These are phyloP conservation scores for Comarum palustre DNA, from an alignment of 306 rosid species.

Conservation along the genomic window DNA sequence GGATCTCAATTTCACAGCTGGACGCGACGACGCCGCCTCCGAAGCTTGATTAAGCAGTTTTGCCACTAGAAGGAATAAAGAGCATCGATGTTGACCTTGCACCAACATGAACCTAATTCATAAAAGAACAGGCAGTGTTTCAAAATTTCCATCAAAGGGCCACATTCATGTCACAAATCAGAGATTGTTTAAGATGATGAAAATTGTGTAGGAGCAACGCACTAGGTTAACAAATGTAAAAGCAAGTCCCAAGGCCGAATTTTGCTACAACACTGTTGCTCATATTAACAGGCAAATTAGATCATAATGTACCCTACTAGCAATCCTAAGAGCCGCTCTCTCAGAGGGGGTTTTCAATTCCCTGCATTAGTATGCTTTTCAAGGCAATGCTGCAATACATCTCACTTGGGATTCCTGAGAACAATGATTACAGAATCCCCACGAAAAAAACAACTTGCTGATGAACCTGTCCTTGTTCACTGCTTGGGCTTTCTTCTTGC, in stretches of 20 bases:
- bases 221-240: too few relatives aligned
- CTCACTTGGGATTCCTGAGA: constrained; percentile 82
- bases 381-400: not conserved
- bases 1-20: too few relatives aligned
- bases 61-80: not conserved
- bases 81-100: not conserved
- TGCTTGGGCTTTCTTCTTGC: constrained; percentile 84
- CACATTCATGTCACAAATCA: not conserved
- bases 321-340: too few relatives aligned
- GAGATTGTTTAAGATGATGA: too few relatives aligned
- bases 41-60: too few relatives aligned
- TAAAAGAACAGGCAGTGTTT: not conserved
- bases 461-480: constrained; percentile 93
- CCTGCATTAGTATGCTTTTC: not conserved
- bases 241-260: too few relatives aligned
- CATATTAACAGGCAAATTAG: too few relatives aligned
- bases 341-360: not conserved
- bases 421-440: constrained; percentile 91
- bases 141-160: not conserved
- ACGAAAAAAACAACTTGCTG: constrained; percentile 82
- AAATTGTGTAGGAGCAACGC: too few relatives aligned
- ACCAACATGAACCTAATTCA: not conserved
- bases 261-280: too few relatives aligned
- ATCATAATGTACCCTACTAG: too few relatives aligned
- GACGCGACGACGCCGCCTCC: too few relatives aligned